These are phyloP conservation scores for Eucalyptus sp. DNA, from an alignment of 345 rosid species.

Conservation along the genomic window DNA sequence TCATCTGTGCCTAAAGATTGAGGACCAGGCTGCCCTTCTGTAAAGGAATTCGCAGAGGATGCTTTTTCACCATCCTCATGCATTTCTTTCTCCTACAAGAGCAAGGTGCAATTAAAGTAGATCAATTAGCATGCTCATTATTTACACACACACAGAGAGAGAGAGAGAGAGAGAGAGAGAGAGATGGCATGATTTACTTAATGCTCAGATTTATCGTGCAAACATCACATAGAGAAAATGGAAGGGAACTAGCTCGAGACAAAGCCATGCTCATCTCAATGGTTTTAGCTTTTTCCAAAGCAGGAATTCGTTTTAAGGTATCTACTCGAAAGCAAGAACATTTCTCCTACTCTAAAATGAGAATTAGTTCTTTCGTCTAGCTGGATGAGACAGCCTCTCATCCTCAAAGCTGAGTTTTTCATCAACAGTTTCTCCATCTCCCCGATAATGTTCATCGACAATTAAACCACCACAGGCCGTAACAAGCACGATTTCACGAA, in stretches of 20 bases:
- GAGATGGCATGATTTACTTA: neutral
- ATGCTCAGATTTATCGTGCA: neutral
- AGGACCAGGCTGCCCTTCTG: conserved; percentile 26
- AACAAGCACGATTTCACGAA: neutral
- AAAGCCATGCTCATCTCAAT: neutral
- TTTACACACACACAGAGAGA: neutral
- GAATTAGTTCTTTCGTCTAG: neutral
- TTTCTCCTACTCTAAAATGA: neutral
- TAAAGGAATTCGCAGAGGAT: conserved; percentile 14
- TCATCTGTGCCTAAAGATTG: conserved; percentile 25
- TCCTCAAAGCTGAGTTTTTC: neutral
- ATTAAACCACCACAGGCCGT: neutral
- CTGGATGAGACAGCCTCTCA: neutral
- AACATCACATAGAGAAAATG: neutral
- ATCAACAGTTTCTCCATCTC: neutral
- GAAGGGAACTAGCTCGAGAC: neutral
- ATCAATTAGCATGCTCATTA: neutral
- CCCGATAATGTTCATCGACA: neutral
- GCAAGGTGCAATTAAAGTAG: neutral
- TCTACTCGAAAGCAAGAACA: neutral
- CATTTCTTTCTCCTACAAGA: conserved; percentile 28
- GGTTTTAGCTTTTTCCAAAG: neutral
- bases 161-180: neutral
- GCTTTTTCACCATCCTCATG: conserved; percentile 32
- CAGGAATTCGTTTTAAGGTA: neutral